A percentile compares a stretch with the other conserved stretches of the same genome.
These are phyloP conservation scores for Suillus subalutaceus DNA, from an alignment of 768 basidiomycete species.

Conservation along the genomic window DNA sequence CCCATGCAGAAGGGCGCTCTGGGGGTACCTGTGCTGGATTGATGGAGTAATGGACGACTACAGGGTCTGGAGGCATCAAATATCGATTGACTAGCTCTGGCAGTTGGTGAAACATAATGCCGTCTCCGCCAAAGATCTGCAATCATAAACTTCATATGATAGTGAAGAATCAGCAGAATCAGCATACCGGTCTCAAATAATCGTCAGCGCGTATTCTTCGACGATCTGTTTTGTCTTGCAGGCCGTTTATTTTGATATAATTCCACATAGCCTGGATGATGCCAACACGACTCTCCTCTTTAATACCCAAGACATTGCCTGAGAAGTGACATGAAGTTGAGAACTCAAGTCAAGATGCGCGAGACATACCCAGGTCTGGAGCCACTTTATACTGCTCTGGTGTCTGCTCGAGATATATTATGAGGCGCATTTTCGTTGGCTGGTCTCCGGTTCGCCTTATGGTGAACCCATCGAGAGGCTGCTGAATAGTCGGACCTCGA, in stretches of 20 bases:
- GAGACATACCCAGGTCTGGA: conserved; percentile 65
- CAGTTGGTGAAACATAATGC: conserved; percentile 74
- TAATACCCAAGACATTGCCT: conserved; percentile 74
- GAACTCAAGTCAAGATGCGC: background rate
- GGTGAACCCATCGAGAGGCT: conserved; percentile 84
- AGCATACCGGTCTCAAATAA: conserved; percentile 59
- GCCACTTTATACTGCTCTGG: conserved; percentile 85
- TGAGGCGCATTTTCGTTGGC: conserved; percentile 75
- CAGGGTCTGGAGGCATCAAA: conserved; percentile 76
- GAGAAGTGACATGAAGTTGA: conserved; percentile 10
- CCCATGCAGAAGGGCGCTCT: conserved; percentile 78
- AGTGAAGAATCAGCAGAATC: background rate
- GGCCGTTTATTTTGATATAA: conserved; percentile 81
- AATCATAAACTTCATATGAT: background rate
- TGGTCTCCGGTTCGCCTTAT: conserved; percentile 80
- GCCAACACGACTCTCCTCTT: conserved; percentile 82
- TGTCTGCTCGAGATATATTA: conserved; percentile 84
- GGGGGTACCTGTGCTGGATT: conserved; percentile 65
- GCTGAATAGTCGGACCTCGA: conserved; percentile 53
- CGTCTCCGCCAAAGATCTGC: conserved; percentile 74
- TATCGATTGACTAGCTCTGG: conserved; percentile 86
- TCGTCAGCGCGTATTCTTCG: conserved; percentile 72
- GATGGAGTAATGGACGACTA: conserved; percentile 76
- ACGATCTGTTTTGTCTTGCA: conserved; percentile 84
- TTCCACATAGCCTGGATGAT: conserved; percentile 88